A percentile compares a stretch with the other conserved stretches of the same genome.
phyloP scores from a whole-genome alignment of 2,329 filamentous ascomycete species.

The Ceratocystis albifundus region DNA sequence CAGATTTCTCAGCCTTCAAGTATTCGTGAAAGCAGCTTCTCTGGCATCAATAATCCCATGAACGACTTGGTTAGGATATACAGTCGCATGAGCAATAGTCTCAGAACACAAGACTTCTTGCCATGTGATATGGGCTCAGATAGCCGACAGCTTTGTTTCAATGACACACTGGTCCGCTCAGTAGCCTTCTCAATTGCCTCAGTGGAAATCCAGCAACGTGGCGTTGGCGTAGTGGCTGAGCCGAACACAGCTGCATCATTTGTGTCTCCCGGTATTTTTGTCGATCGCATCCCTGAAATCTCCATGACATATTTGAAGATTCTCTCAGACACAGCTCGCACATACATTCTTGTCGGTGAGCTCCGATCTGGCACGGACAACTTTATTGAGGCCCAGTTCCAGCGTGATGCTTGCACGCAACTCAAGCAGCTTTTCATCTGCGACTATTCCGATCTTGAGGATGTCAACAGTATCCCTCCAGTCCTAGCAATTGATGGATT shows the following conservation, averaged over 20 bases:
- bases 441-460: constrained; percentile 27
- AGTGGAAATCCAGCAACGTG: constrained; percentile 84
- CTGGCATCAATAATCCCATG: constrained; percentile 30
- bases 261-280: constrained; percentile 47
- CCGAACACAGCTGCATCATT: constrained; percentile 62
- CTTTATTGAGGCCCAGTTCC: constrained; percentile 25
- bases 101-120: constrained; percentile 43
- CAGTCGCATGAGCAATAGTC: constrained; percentile 47
- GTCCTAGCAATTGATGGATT: constrained; percentile 61
- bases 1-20: background rate
- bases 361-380: constrained; percentile 38
- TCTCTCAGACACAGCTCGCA: constrained; percentile 74
- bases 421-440: constrained; percentile 22
- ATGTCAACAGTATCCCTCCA: constrained; percentile 40
- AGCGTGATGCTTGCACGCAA: constrained; percentile 15
- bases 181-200: constrained; percentile 80
- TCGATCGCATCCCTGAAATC: constrained; percentile 56
- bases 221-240: constrained; percentile 35
- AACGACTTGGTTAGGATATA: constrained; percentile 51
- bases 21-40: background rate
- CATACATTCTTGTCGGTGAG: constrained; percentile 68
- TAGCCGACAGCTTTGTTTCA: constrained; percentile 39
- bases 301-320: constrained; percentile 77
- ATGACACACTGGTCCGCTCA: constrained; percentile 50
- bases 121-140: constrained; percentile 24